A percentile compares a stretch with the other conserved stretches of the same genome.
phyloP scores from a whole-genome alignment of 768 basidiomycete species.

The Tylopilus sp. region DNA sequence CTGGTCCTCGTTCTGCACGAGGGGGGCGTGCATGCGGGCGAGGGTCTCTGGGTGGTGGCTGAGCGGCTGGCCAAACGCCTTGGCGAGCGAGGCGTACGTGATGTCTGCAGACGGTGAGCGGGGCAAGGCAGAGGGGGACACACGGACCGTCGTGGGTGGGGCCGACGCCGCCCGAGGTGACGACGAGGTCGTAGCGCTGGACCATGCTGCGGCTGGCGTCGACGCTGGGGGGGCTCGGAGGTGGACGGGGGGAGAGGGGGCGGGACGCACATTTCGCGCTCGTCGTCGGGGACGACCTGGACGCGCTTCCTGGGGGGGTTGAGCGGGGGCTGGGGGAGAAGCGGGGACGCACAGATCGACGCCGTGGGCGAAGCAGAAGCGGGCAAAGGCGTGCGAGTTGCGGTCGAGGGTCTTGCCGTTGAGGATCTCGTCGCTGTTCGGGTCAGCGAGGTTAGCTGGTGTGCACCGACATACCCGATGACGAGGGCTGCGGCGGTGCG shows the following conservation, averaged over 20 bases:
- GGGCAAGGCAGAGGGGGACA: not conserved
- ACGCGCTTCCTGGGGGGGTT: constrained; percentile 62
- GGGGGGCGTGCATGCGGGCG: constrained; percentile 61
- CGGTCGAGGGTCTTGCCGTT: constrained; percentile 87
- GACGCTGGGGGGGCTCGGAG: constrained; percentile 43
- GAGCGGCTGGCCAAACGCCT: constrained; percentile 73
- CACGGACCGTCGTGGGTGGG: constrained; percentile 81
- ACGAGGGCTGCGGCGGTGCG: constrained; percentile 67
- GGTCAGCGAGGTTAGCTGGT: not conserved
- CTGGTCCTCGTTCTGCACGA: constrained; percentile 68
- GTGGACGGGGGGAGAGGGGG: not conserved
- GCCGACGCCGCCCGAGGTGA: constrained; percentile 89
- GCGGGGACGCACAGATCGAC: constrained; percentile 58
- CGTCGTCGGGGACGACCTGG: constrained; percentile 89
- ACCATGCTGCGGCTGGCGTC: constrained; percentile 86
- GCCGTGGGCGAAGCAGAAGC: constrained; percentile 85
- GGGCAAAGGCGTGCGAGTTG: constrained; percentile 84
- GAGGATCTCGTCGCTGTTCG: constrained; percentile 77
- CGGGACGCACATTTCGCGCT: constrained; percentile 66
- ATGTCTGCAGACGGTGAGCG: constrained; percentile 55
- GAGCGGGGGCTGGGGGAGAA: not conserved
- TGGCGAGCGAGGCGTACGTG: constrained; percentile 84
- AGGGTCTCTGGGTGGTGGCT: constrained; percentile 77
- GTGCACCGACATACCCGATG: constrained; percentile 51
- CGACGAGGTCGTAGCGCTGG: constrained; percentile 79